phyloP scores from a whole-genome alignment of 352 stramenopile species.

The Pythium rhizo-oryzae region DNA sequence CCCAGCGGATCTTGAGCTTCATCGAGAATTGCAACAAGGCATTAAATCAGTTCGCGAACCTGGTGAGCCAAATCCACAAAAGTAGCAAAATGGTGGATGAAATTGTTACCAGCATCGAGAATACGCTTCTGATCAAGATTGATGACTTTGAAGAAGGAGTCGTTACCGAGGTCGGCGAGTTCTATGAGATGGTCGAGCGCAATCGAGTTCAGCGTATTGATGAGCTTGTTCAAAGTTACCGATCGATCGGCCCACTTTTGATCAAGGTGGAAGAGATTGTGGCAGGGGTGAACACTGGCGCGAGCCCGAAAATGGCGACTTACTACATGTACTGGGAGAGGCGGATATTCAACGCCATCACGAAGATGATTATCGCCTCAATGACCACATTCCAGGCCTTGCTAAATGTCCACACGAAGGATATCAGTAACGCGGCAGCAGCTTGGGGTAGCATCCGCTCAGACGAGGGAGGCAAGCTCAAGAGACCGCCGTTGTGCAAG shows the following conservation, averaged over 20 bases:
- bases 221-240: conserved; percentile 93
- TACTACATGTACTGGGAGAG: conserved; percentile 99
- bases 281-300: conserved; percentile 91
- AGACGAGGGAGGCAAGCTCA: conserved; percentile 72
- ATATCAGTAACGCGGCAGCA: conserved; percentile 56
- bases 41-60: conserved; percentile 93
- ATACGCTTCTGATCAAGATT: conserved; percentile 91
- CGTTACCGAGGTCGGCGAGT: conserved; percentile 92
- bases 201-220: conserved; percentile 92
- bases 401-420: conserved; percentile 89
- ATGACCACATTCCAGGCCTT: conserved; percentile 95
- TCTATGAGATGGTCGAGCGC: conserved; percentile 94
- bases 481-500: conserved; percentile 90
- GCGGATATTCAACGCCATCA: conserved; percentile 97
- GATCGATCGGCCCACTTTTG: conserved; percentile 91
- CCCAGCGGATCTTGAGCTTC: conserved; percentile 94
- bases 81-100: conserved; percentile 95
- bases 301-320: conserved; percentile 87
- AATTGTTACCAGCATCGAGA: conserved; percentile 90
- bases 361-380: conserved; percentile 95
- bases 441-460: conserved; percentile 49
- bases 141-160: conserved; percentile 90
- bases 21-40: conserved; percentile 94
- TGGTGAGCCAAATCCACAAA: conserved; percentile 96
- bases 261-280: conserved; percentile 98